Evolutionary conservation across 768 basidiomycete species (phyloP), one percentile per base, ranked within the genome.

Genomic region (Rickenella mellea): DNA sequence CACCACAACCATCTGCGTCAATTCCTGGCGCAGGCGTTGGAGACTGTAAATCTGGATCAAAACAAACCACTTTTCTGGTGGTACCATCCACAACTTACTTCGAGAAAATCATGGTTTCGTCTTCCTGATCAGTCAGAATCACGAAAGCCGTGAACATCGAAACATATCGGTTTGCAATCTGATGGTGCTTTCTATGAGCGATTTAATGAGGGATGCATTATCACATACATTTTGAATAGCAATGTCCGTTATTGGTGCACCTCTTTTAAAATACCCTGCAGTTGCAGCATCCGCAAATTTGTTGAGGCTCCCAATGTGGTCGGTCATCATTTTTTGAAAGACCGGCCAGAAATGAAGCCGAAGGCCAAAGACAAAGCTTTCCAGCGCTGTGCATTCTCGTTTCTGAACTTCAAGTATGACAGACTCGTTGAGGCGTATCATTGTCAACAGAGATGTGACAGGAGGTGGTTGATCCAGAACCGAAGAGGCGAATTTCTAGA

Each of bases 81-180:
- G 26, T 31, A 27, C 32, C 12, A n/a, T 24, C 27, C 39, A 15
- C 11, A 8, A 56, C 79, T 50, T 55, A 94, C 94, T 92, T 92
- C 19, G 84, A 78, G 55, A 96, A 96, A 36, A 98, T 85, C 92
- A 97, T 96, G 7, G 88, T 88, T 57, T 96, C 93, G 50, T 96
- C 90, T 30, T 79, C 82, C 46, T 86, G 82, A 28, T 74, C 74
- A 3, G 86, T 88, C 48, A 99, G 63, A 22, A 77, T 74, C 17
- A 93, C 78, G 48, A 92, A 78, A 2, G 83, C 78, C 46, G 79
- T 82, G 68, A 98, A 98, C 53, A 96, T 57, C 12, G 67, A 66
- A 11, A 82, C 70, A 59, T 98, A 99, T 44, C 80, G 76, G 39
- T 69, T 71, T 56, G 83, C 86, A 11, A 92, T 76, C 84, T 72